phyloP scores from a whole-genome alignment of 164 flowering plant genomes.

The Vitis labrusca region DNA sequence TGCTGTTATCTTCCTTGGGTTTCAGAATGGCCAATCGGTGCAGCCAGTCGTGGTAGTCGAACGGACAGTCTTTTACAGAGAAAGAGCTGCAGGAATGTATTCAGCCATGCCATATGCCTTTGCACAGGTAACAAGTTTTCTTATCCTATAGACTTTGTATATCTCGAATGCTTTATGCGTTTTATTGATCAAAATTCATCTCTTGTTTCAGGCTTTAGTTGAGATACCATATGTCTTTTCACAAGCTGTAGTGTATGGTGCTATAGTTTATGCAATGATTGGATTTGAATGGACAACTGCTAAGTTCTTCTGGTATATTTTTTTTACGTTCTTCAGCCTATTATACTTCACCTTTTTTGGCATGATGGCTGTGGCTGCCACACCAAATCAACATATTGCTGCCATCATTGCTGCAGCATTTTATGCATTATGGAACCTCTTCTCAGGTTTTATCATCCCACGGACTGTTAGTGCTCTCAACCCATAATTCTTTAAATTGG shows the following conservation, averaged over 20 bases:
- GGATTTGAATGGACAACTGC: slow-evolving; percentile 59
- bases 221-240: slow-evolving; percentile 51
- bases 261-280: slow-evolving; percentile 61
- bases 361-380: no score
- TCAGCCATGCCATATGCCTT: slow-evolving; percentile 27
- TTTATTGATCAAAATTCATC: neutral
- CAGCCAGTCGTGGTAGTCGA: slow-evolving; percentile 25
- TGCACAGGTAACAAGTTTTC: neutral
- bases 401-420: no score
- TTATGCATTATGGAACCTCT: no score
- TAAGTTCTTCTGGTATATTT: slow-evolving; percentile 54
- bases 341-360: no score
- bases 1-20: slow-evolving; percentile 21
- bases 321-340: no score
- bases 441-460: no score
- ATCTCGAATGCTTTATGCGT: no score
- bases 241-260: slow-evolving; percentile 42
- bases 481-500: no score
- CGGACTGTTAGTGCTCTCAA: no score
- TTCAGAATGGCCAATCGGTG: slow-evolving; percentile 17
- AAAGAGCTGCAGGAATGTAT: slow-evolving; percentile 26
- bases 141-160: no score
- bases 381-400: no score
- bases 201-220: slow-evolving; percentile 33
- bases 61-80: slow-evolving; percentile 23